phyloP scores from a whole-genome alignment of 2,329 filamentous ascomycete species.

The Exserohilum rostratum region DNA sequence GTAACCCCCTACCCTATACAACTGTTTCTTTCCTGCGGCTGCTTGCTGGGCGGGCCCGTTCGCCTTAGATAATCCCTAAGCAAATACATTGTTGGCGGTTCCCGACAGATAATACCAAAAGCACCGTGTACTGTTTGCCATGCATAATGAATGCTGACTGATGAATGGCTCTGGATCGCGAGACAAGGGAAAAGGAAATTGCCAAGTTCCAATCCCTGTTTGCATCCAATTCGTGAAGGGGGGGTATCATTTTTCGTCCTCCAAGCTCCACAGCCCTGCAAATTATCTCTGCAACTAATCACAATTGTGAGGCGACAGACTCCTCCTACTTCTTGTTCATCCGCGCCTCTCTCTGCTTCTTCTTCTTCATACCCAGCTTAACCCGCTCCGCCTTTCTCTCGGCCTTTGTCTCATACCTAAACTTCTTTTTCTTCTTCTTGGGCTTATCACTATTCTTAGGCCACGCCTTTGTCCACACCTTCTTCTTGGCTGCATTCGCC shows the following conservation, averaged over 20 bases:
- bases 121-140: not conserved
- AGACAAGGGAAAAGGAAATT: no score
- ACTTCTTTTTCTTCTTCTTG: slow-evolving; percentile 88
- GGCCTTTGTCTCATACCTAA: slow-evolving; percentile 87
- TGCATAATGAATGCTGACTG: not conserved
- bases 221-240: not conserved
- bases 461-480: slow-evolving; percentile 59
- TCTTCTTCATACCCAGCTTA: slow-evolving; percentile 72
- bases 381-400: slow-evolving; percentile 70
- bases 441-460: slow-evolving; percentile 52
- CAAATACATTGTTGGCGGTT: slow-evolving; percentile 36
- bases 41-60: slow-evolving; percentile 35
- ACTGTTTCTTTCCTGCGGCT: slow-evolving; percentile 33
- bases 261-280: not conserved
- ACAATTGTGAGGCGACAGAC: no score
- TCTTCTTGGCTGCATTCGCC: slow-evolving; percentile 56
- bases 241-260: slow-evolving; percentile 11
- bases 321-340: slow-evolving; percentile 30
- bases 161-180: not conserved
- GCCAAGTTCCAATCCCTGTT: no score
- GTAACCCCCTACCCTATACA: slow-evolving; percentile 33
- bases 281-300: not conserved
- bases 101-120: slow-evolving; percentile 12
- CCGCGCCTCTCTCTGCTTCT: slow-evolving; percentile 68
- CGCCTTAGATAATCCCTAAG: slow-evolving; percentile 42